Evolutionary conservation across 2,329 filamentous ascomycete genomes (phyloP), one percentile per base, ranked within the genome.

Genomic region (Metarhizium humberi): DNA sequence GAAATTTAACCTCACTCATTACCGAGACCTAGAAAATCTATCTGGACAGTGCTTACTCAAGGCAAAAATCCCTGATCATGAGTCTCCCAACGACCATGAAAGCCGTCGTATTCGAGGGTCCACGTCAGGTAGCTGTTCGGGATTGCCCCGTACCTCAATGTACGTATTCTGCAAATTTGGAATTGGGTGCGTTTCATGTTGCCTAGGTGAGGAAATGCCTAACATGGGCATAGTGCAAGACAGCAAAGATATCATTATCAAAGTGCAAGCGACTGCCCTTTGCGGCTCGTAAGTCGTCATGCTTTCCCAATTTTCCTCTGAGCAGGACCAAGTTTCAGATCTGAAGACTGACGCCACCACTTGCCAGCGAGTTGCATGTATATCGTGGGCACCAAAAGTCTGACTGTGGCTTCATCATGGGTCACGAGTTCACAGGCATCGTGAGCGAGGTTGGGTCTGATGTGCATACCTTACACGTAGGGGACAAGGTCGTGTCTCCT

Each of bases 361-460:
- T 25, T 25, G 3, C 20, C 20, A 92, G 88, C 65, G 91, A 96
- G 67, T 77, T 96, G 42, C 92, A 96, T 71, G 84, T 90, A 54
- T 96, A 86, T 73, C 87, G 91, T 49, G 92, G 92, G 40, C 86
- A 90, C 63, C 84, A 95, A 66, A 78, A 83, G 29, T 86, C 84
- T 6, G 76, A 71, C 1, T 81, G 86, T 0, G 81, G 78, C 30
- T 82, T 81, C 62, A 78, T 84, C 55, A 84, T 84, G 87, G 88
- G 90, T 56, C 92, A 96, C 68, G 92, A 96, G 66, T 95, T 95
- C 66, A 90, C 88, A 2, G 92, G 92, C 5, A 79, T 77, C 29
- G 82, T 95, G 10, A 78, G 85, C 38, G 81, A 87, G 59, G 74
- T 79, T 48, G 91, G 91, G 0, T 73, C 78, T 16, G 78, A 74